Evolutionary conservation across 163 green algal genomes (phyloP), one percentile per base, ranked within the genome.

Genomic region (Scenedesmus sp.): DNA sequence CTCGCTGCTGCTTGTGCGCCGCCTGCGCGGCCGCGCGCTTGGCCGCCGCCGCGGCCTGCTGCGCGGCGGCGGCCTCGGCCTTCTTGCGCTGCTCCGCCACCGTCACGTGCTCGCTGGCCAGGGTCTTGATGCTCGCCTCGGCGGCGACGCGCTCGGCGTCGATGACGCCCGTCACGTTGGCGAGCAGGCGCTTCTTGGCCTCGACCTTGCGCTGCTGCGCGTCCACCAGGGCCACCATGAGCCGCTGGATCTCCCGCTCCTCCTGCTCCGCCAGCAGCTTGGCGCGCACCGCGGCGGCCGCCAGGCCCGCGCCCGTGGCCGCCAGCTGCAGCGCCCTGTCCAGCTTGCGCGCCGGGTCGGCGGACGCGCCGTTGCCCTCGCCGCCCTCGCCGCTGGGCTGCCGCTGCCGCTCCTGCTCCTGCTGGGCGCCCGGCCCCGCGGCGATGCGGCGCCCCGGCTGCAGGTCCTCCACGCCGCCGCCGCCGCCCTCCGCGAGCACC

Each of bases 181-280:
- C 29, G 47, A 80, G 62, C 71, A 71, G 56, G 2, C 67, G 65
- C 18, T 26, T 64, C 80, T 89, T 91, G 60, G 60, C 48, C n/a
- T 84, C 76, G 63, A 91, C 34, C 44, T 80, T 81, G 67, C 84
- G 54, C 39, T 83, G 77, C 82, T 91, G 82, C 29, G 82, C 50
- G 28, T 93, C 71, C 13, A 93, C 75, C 28, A 94, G 83, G 10
- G 74, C 71, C 14, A 86, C 77, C 72, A 96, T 85, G 33, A 95
- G 81, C 0, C 86, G 80, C 85, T 93, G 83, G 34, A 97, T 87
- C 79, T 98, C 93, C 6, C 88, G 65, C 87, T 97, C 93, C 84
- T 98, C 89, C 39, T 87, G 77, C 20, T 97, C 89, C 5, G 94
- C 95, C 57, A 97, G 66, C 48, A 94, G 66, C 81, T 93, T 91